These are phyloP conservation scores for Hypoxylon fuscum DNA, from an alignment of 495 filamentous ascomycete genomes.

Conservation along the genomic window DNA sequence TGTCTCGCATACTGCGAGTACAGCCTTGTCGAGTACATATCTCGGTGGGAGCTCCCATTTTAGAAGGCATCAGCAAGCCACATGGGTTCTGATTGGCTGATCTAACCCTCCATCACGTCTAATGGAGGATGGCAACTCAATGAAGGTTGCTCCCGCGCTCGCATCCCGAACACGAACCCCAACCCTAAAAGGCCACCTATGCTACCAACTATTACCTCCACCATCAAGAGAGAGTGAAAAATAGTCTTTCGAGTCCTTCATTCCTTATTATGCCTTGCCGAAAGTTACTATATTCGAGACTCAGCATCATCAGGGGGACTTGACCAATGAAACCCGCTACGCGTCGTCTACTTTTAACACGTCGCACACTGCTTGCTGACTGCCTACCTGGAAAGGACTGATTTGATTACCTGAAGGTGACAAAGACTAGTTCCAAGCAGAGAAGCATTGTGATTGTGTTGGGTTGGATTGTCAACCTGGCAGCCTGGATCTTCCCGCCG, in stretches of 20 bases:
- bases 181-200: constrained; percentile 37
- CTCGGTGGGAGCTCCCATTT: constrained; percentile 40
- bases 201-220: constrained; percentile 20
- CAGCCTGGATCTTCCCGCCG: constrained; percentile 38
- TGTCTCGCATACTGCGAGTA: constrained; percentile 29
- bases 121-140: constrained; percentile 29
- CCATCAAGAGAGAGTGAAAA: constrained; percentile 16
- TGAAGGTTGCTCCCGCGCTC: constrained; percentile 43
- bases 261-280: constrained; percentile 31
- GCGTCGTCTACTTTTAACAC: constrained; percentile 10
- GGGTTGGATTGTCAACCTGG: constrained; percentile 39
- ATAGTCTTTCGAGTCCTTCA: constrained; percentile 8
- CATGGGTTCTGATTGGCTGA: constrained; percentile 22
- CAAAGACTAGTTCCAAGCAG: constrained; percentile 26
- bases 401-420: constrained; percentile 37
- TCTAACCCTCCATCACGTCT: constrained; percentile 38
- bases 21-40: constrained; percentile 39
- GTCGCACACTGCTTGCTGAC: constrained; percentile 6
- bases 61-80: constrained; percentile 41
- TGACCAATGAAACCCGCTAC: constrained; percentile 14
- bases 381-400: background rate
- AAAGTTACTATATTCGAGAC: constrained; percentile 42
- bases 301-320: constrained; percentile 12
- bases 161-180: constrained; percentile 43
- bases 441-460: too few relatives aligned